Base-by-base conservation (phyloP, 352 stramenopile species). In the Pythium insidiosum region DNA sequence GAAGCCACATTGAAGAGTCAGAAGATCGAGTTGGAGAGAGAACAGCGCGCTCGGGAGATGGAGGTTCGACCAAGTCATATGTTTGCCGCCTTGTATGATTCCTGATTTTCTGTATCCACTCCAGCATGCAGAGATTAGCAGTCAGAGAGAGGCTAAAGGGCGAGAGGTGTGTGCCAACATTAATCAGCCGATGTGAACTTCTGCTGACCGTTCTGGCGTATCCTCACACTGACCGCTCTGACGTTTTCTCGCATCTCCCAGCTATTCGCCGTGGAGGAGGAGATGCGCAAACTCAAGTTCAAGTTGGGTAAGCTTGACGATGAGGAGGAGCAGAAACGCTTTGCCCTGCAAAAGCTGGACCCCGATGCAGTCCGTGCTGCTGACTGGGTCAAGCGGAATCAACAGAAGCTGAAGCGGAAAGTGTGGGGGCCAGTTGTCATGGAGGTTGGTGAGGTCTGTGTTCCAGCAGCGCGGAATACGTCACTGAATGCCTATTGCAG, bases 351-450 rank as follows among this genome's bases (percentile, higher is more conserved):
- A 23, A 63, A 57, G 38, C 62, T 47, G 28, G 82, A 94, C 45
- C 56, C 66, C 11, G 78, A 92, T 47, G 81, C 69, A 15, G 81
- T 92, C 25, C 72, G 64, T 19, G 82, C 78, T 15, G 69, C 73
- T 0, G 74, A 92, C 4, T 94, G 82, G 82, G 64, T 88, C 24
- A 67, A 83, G 42, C 59, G 68, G 9, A 91, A 94, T 34, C 61
- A 71, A 19, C 44, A 77, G 45, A 66, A 68, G 19, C 55, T 94
- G 3, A 69, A 81, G 41, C 66, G 76, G 16, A 87, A 84, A 45
- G 82, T 92, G 0, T 94, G 80, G 79, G 82, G 82, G 0, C 82
- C 82, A 0, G 61, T 94, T 25, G 80, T 78, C 18, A 62, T 92
- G 3, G 77, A 94, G 59, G 69, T 84, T 45, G 37, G 45, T 22